Evolutionary conservation across 352 stramenopile species (phyloP), one percentile per base, ranked within the genome.

Genomic region (Achlya hypogyna): DNA sequence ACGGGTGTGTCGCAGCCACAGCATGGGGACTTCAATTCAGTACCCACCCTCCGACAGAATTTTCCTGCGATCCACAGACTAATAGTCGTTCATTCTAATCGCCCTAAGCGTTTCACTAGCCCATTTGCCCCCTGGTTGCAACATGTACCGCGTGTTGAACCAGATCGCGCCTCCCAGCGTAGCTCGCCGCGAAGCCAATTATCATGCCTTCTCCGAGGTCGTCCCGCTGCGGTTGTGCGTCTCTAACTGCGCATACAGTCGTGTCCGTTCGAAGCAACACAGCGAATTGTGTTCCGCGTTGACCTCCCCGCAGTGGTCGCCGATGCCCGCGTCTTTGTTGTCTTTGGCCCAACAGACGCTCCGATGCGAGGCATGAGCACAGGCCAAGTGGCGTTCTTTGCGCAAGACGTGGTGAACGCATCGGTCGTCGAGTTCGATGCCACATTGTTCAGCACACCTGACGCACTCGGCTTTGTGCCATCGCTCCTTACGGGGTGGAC

Each of bases 361-460:
- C 75, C 74, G 0, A 78, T 88, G 72, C 78, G 79, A 53, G 78
- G 82, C 28, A 75, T 86, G 20, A 76, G 82, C 28, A 74, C 72
- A n/a, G 65, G 70, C 16, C 75, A 75, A 45, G 75, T 76, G 27
- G 80, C 82, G 25, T 64, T 91, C 27, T 88, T 91, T 58, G 77
- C 80, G 35, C 84, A 86, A 49, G 82, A 89, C 51, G 70, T 91
- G 42, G 68, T 81, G 73, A 43, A 76, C 62, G 5, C 5, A 32
- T 53, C 51, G 32, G 58, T 81, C 29, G 76, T 89, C 47, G 76
- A 84, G 69, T 89, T 91, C 40, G 76, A 89, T 47, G 88, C 77
- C 65, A 78, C 71, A 4, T 76, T 74, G 51, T 91, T 79, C 71
- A 81, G 80, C 38, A 74, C 72, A 31, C 78, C 82, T 0, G 74